phyloP scores from a whole-genome alignment of 805 yeast genomes.

The Hanseniaspora thailandica region DNA sequence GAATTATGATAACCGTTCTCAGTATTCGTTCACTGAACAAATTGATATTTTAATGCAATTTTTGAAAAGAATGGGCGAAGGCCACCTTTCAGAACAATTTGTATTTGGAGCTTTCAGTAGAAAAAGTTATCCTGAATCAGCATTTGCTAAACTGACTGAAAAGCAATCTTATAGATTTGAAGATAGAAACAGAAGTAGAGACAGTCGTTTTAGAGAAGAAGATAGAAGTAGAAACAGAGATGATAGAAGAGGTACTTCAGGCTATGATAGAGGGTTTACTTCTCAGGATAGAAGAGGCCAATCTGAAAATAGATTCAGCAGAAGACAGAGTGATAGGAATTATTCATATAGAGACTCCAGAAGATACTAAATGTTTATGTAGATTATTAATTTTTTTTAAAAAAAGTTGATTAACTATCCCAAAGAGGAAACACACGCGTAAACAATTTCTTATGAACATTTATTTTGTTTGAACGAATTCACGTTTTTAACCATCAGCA shows the following conservation, averaged over 20 bases:
- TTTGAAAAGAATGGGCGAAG: neutral
- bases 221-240: neutral
- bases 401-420: neutral
- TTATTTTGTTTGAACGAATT: too few species aligned
- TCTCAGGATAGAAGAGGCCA: neutral
- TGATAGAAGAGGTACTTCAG: neutral
- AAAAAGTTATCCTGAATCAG: neutral
- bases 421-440: neutral
- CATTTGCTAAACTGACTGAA: neutral
- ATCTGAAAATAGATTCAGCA: neutral
- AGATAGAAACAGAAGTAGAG: neutral
- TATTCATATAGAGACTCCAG: neutral
- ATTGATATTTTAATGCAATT: neutral
- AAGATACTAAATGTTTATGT: neutral
- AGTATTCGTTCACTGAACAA: neutral
- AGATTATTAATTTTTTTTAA: too few species aligned
- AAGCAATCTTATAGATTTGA: too few species aligned
- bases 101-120: neutral
- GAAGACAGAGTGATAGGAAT: neutral
- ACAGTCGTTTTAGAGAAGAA: neutral
- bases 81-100: neutral
- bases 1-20: neutral
- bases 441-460: too few species aligned
- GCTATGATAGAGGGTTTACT: neutral
- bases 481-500: too few species aligned